Percentiles rank a stretch among this genome's conserved stretches.
Conservation (phyloP, 352 stramenopile genomes). For the Globisporangium parvum region DNA sequence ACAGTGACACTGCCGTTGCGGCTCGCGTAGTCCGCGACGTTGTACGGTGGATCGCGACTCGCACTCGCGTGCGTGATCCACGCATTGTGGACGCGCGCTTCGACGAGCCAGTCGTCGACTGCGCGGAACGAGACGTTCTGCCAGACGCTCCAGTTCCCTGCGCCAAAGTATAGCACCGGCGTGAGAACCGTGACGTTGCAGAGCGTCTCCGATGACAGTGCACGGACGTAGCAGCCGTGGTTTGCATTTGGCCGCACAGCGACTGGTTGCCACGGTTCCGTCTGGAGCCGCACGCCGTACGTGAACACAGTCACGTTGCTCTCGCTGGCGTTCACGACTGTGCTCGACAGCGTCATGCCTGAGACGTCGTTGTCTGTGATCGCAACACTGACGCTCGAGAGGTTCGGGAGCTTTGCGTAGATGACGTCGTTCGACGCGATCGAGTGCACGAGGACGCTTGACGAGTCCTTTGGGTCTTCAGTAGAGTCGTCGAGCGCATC, state of each 20-base stretch:
- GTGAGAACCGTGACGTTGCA: conserved; percentile 61
- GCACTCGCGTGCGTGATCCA: conserved; percentile 42
- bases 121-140: conserved; percentile 49
- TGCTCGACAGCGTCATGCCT: conserved; percentile 42
- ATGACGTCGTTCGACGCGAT: conserved; percentile 63
- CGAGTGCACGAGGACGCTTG: conserved; percentile 43
- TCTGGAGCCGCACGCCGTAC: conserved; percentile 50
- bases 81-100: conserved; percentile 38
- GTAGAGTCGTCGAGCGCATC: conserved; percentile 56
- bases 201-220: conserved; percentile 19
- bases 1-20: conserved; percentile 25
- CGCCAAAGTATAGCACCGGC: conserved; percentile 41
- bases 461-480: conserved; percentile 36
- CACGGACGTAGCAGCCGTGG: conserved; percentile 47
- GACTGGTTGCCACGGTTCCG: conserved; percentile 60
- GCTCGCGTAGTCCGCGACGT: conserved; percentile 22
- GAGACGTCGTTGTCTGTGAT: conserved; percentile 67
- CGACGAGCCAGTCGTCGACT: conserved; percentile 58
- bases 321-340: conserved; percentile 28
- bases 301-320: conserved; percentile 30
- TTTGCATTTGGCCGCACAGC: conserved; percentile 35
- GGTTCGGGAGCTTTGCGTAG: conserved; percentile 37
- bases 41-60: conserved; percentile 46
- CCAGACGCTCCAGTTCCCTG: conserved; percentile 57
- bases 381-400: conserved; percentile 38